phyloP scores from a whole-genome alignment of 495 filamentous ascomycete genomes.

The Neurospora sp. region DNA sequence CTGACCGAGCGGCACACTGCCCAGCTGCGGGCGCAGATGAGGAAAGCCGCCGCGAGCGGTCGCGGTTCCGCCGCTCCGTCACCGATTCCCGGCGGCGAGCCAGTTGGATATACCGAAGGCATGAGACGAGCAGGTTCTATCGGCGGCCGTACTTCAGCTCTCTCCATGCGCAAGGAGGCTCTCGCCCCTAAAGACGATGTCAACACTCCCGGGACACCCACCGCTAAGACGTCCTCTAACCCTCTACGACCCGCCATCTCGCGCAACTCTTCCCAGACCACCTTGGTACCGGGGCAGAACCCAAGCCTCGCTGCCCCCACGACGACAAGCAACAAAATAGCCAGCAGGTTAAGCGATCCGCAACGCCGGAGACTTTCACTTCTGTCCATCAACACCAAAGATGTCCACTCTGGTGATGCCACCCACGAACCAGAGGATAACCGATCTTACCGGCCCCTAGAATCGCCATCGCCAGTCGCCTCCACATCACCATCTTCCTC shows the following conservation, averaged over 20 bases:
- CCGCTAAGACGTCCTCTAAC: conserved; percentile 16
- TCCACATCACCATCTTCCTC: conserved; percentile 28
- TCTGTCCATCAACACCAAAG: conserved; percentile 16
- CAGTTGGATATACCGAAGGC: conserved; percentile 38
- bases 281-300: conserved; percentile 34
- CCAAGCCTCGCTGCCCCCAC: conserved; percentile 13
- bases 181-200: conserved; percentile 40
- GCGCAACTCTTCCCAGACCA: conserved; percentile 51
- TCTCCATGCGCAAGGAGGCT: conserved; percentile 55
- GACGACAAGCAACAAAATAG: conserved; percentile 2
- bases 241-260: conserved; percentile 30
- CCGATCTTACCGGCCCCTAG: conserved; percentile 19
- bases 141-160: conserved; percentile 50
- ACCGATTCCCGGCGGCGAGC: conserved; percentile 41
- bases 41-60: conserved; percentile 48
- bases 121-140: conserved; percentile 49
- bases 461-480: conserved; percentile 15
- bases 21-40: conserved; percentile 81
- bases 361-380: conserved; percentile 23
- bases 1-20: conserved; percentile 85
- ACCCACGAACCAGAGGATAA: not conserved
- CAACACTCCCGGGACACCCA: conserved; percentile 25
- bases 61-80: conserved; percentile 38
- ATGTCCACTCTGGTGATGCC: conserved; percentile 6
- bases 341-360: conserved; percentile 8